Base-by-base conservation (phyloP, 225 moss, liverwort and hornwort species). In the Straminergon stramineum region DNA sequence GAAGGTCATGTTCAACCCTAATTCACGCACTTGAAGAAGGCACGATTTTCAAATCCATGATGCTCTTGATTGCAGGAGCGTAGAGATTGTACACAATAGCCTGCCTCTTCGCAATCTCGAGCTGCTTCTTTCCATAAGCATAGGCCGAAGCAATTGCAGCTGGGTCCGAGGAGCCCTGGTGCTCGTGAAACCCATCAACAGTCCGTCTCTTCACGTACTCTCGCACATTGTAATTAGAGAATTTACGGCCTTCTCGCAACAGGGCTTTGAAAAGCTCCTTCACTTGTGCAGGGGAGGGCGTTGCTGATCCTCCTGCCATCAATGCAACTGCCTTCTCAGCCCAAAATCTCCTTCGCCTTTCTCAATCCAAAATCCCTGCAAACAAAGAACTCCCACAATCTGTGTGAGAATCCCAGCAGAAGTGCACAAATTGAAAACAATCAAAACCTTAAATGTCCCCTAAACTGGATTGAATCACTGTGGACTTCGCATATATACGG, bases 121-220 rank as follows among this genome's bases (percentile, higher is more conserved):
- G 94, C 90, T 97, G 96, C 86, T 94, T 74, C 80, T 87, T 88
- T 76, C 98, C 98, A 51, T 93, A 51, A 24, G 88, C 87, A 69
- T 91, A 96, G 52, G 94, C 96, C 32, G 93, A 84, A 57, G 90
- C 93, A n/a, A 93, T 90, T 53, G 91, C 91, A 66, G 93, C 90
- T 62, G 95, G 86, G 91, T 98, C 97, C 27, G 92, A 86, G 17
- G 84, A 78, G 22, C 89, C 88, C 31, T 85, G 90, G 69, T 94
- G 82, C 66, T 95, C 93, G 65, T 87, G 93, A 92, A 97, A 99
- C 23, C 94, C 96, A 75, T 92, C 94, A 62, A 94, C 89, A 17
- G 94, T 93, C 80, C 98, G 93, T 89, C 98, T 90, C 93, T 96
- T 96, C 83, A 96, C 96, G 84, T 97, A 99, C 93, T 99, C 98